Evolutionary conservation across 2,329 filamentous ascomycete species (phyloP).

Genomic region (Penicillium sp.): DNA sequence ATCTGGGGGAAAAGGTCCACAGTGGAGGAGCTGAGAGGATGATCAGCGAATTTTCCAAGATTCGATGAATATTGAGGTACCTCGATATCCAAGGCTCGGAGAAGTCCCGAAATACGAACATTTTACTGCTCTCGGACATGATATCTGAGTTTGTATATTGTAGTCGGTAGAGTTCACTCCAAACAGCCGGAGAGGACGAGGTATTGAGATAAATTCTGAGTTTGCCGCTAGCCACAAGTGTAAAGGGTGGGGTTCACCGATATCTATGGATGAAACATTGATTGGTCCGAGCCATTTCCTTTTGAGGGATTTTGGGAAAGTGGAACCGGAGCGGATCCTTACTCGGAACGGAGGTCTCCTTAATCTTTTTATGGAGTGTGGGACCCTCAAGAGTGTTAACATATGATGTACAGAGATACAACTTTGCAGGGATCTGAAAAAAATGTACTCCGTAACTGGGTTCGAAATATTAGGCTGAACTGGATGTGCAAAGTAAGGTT

Average conservation of each 20-base stretch:
- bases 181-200: neutral
- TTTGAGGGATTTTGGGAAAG: constrained; percentile 18
- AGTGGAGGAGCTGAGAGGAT: constrained; percentile 1
- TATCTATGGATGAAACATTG: neutral
- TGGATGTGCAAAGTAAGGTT: neutral
- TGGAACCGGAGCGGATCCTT: constrained; percentile 18
- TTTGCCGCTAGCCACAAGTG: constrained; percentile 9
- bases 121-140: too few relatives aligned
- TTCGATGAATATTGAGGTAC: neutral
- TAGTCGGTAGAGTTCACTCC: neutral
- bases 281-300: neutral
- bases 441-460: neutral
- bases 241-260: neutral
- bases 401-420: neutral
- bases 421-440: neutral
- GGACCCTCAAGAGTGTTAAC: neutral
- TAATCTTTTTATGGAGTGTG: constrained; percentile 3
- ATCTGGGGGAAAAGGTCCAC: constrained; percentile 1
- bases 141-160: neutral
- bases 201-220: constrained; percentile 4
- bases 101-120: neutral
- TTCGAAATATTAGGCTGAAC: neutral
- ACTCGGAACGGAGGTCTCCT: constrained; percentile 14
- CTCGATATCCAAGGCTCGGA: too few relatives aligned
- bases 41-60: neutral